Percentiles rank a stretch among this genome's conserved stretches.
phyloP scores from a whole-genome alignment of 257 asterid species.

The Rauvolfia tetraphylla region DNA sequence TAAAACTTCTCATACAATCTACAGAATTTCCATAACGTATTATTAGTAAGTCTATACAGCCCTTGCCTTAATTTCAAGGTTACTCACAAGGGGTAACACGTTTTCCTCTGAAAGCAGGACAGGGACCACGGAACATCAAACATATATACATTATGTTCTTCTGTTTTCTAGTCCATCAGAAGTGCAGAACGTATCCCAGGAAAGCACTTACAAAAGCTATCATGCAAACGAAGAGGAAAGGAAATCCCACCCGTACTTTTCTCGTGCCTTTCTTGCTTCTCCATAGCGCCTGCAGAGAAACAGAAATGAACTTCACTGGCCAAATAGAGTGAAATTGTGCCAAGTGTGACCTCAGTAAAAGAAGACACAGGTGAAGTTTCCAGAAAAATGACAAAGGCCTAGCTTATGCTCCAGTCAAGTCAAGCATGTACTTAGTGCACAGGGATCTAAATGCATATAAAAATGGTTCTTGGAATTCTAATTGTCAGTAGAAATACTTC shows the following conservation, averaged over 20 bases:
- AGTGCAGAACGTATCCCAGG: constrained; percentile 41
- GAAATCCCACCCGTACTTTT: constrained; percentile 59
- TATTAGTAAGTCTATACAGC: neutral
- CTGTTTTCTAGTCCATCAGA: constrained; percentile 2
- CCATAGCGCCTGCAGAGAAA: constrained; percentile 40
- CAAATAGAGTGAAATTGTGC: neutral
- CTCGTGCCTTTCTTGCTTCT: constrained; percentile 33
- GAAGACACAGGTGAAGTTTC: neutral
- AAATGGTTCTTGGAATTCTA: neutral
- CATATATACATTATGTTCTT: neutral
- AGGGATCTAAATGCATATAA: neutral
- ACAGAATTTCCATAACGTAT: neutral
- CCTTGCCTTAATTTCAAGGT: neutral
- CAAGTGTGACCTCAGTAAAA: neutral
- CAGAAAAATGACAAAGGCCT: neutral
- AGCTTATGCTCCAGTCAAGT: neutral
- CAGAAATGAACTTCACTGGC: constrained; percentile 5
- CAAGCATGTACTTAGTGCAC: neutral
- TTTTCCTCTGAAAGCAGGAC: neutral
- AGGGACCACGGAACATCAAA: neutral
- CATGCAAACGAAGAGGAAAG: constrained; percentile 67
- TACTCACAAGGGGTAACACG: neutral
- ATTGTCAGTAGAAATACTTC: neutral
- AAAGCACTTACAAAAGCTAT: constrained; percentile 56
- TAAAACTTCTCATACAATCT: neutral